Base-by-base conservation (phyloP, 768 basidiomycete species). In the Solioccasus polychromus region DNA sequence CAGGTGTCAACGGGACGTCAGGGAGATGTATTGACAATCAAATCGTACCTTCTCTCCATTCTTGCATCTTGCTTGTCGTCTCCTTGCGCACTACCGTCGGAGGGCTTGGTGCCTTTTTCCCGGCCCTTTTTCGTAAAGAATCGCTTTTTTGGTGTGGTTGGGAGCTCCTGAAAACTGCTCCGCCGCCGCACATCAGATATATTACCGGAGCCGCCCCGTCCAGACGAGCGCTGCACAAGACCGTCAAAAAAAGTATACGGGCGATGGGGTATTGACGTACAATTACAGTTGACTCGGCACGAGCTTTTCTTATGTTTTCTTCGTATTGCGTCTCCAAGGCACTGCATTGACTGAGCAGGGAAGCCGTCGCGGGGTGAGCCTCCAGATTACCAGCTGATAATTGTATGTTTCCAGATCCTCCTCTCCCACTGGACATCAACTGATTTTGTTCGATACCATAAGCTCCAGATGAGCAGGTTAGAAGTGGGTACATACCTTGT, bases 141-240 rank as follows among this genome's bases (percentile, higher is more conserved):
- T 7, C 26, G 35, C 8, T 8, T 39, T 23, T 45, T 60, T 0
- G 48, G n/a, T 2, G 25, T 0, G 5, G 28, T 10, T 7, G 17
- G 22, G n/a, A 18, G 11, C 1, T 44, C 52, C 3, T 50, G 57
- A 1, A 53, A 52, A 11, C 25, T 35, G 8, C 40, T 47, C 10
- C 51, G 52, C 10, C 41, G 48, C 25, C 32, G 50, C 17, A 18
- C 8, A 22, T 48, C 35, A 4, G 44, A 52, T 42, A 63, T 63
- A n/a, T 63, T 63, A 12, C 61, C 61, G 2, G 50, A 51, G 3
- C 61, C 61, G 3, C 61, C 61, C 10, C 62, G 54, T 12, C 61
- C 61, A 1, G 54, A 64, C 23, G 62, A 63, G 18, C 36, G 54
- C 62, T 63, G 25, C 15, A 10, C 34, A 17, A 8, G 19, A 36